Percentiles rank a stretch among this genome's conserved stretches.
phyloP scores from a whole-genome alignment of 495 filamentous ascomycete genomes.

The Neurospora sp. region DNA sequence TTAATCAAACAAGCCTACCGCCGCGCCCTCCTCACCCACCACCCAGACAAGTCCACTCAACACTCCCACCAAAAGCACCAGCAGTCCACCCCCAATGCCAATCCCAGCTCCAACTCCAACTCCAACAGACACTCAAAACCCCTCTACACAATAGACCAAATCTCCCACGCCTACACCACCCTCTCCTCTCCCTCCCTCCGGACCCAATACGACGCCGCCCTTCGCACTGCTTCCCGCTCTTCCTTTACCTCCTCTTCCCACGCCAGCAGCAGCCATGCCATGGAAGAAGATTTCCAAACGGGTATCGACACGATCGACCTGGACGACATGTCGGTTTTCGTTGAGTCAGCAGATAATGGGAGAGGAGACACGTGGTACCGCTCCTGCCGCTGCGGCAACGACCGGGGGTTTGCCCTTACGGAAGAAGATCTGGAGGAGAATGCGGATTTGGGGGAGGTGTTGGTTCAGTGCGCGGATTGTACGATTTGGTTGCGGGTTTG shows the following conservation, averaged over 20 bases:
- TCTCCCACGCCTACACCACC: slow-evolving; percentile 62
- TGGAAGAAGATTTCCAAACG: slow-evolving; percentile 40
- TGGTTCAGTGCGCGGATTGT: slow-evolving; percentile 70
- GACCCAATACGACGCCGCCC: slow-evolving; percentile 52
- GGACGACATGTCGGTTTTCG: slow-evolving; percentile 54
- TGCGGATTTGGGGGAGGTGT: slow-evolving; percentile 54
- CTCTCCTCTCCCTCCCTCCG: slow-evolving; percentile 51
- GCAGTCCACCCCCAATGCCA: too few species aligned
- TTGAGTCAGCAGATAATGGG: slow-evolving; percentile 22
- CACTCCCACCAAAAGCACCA: too few species aligned
- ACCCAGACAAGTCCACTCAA: slow-evolving; percentile 61
- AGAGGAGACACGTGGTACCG: slow-evolving; percentile 47
- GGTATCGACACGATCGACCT: slow-evolving; percentile 76
- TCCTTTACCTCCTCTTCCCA: neutral
- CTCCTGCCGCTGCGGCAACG: slow-evolving; percentile 72
- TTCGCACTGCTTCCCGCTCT: slow-evolving; percentile 23
- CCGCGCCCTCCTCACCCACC: slow-evolving; percentile 64
- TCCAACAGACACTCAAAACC: neutral
- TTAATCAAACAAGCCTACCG: slow-evolving; percentile 67
- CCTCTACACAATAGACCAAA: slow-evolving; percentile 57
- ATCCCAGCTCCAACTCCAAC: neutral
- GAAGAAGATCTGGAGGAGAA: slow-evolving; percentile 64
- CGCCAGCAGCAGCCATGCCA: too few species aligned
- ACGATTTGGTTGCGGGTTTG: slow-evolving; percentile 71
- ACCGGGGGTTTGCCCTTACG: slow-evolving; percentile 55